These are phyloP conservation scores for Penicillium goetzii DNA, from an alignment of 495 filamentous ascomycete species.

Conservation along the genomic window DNA sequence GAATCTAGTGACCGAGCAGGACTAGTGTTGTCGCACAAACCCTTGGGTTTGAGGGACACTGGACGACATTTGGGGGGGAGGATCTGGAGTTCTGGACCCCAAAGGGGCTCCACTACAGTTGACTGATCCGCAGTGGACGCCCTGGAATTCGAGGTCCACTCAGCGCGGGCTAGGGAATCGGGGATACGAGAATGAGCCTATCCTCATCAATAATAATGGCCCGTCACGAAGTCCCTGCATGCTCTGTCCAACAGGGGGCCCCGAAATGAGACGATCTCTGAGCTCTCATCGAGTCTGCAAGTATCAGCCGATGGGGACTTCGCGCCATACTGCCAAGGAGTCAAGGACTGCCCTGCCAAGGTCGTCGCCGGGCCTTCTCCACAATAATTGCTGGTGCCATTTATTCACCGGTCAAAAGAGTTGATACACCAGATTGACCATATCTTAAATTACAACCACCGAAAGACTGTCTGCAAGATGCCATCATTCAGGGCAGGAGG, in stretches of 20 bases:
- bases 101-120: background rate
- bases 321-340: background rate
- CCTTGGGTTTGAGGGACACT: background rate
- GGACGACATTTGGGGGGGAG: background rate
- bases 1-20: background rate
- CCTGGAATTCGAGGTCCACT: slow-evolving; percentile 7
- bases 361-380: background rate
- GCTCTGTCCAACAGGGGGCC: background rate
- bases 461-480: background rate
- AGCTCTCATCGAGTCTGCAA: background rate
- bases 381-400: background rate
- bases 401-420: background rate
- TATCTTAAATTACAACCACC: background rate
- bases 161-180: background rate
- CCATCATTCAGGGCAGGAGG: background rate
- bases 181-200: background rate
- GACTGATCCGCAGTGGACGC: slow-evolving; percentile 7
- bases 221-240: background rate
- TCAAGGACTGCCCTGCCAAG: background rate
- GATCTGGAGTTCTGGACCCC: background rate
- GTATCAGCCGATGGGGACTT: background rate
- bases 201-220: background rate
- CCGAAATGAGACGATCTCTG: background rate
- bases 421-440: background rate
- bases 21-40: slow-evolving; percentile 1